Percentiles rank a stretch among this genome's conserved stretches.
Evolutionary conservation across 306 rosid species (phyloP).

Genomic region (Echinosophora koreensis): DNA sequence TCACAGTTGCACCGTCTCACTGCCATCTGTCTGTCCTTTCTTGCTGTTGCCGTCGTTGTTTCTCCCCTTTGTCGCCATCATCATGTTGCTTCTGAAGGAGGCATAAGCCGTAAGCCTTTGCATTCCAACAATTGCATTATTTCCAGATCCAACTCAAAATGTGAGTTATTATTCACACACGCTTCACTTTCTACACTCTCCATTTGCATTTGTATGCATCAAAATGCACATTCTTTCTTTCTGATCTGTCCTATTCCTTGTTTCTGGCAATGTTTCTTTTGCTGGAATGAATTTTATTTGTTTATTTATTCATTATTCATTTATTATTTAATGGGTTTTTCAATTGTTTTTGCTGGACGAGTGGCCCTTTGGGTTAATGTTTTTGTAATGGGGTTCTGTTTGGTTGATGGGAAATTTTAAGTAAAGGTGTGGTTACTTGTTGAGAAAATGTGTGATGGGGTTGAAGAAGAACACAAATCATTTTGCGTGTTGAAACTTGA

Average conservation of each 20-base stretch:
- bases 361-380: slow-evolving; percentile 23
- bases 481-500: slow-evolving; percentile 34
- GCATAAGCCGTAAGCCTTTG: too few relatives aligned
- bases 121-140: slow-evolving; percentile 33
- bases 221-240: background rate
- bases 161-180: slow-evolving; percentile 49
- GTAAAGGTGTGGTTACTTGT: slow-evolving; percentile 1
- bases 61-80: too few relatives aligned
- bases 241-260: slow-evolving; percentile 10
- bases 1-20: too few relatives aligned
- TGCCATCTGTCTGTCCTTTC: too few relatives aligned
- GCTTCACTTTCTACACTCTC: slow-evolving; percentile 9
- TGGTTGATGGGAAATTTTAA: slow-evolving; percentile 29
- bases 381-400: slow-evolving; percentile 36
- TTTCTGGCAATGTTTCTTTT: background rate
- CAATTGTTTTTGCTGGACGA: background rate
- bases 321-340: background rate
- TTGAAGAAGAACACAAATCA: slow-evolving; percentile 1
- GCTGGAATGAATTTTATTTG: background rate
- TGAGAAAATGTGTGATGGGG: slow-evolving; percentile 18
- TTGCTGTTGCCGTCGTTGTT: too few relatives aligned
- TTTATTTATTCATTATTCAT: background rate
- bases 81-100: too few relatives aligned
- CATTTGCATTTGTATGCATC: slow-evolving; percentile 16
- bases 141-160: slow-evolving; percentile 60